Percentiles rank a stretch among this genome's conserved stretches.
phyloP scores from a whole-genome alignment of 257 asterid genomes.

The Gardenia jasminoides region DNA sequence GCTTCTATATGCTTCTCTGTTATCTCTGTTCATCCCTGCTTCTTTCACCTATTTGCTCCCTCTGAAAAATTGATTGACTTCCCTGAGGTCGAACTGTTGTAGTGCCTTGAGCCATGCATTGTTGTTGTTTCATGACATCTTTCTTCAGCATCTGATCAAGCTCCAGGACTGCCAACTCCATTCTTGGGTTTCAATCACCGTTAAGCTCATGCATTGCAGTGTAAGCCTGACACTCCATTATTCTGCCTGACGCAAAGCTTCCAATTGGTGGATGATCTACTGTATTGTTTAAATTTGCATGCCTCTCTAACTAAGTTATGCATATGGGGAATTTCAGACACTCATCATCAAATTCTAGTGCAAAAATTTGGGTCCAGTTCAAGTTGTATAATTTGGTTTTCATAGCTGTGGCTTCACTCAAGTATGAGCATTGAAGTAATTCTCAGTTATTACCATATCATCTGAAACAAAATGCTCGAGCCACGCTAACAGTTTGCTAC shows the following conservation, averaged over 20 bases:
- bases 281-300: constrained; percentile 29
- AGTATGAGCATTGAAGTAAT: too few species aligned
- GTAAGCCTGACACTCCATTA: constrained; percentile 51
- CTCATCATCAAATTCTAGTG: background rate
- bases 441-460: too few species aligned
- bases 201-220: constrained; percentile 50
- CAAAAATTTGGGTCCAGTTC: background rate
- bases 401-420: too few species aligned
- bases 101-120: constrained; percentile 63
- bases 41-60: background rate
- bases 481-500: too few species aligned
- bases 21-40: background rate
- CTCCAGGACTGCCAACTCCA: constrained; percentile 47
- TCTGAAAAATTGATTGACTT: constrained; percentile 38
- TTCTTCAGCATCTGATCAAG: constrained; percentile 59
- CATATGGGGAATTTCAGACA: background rate
- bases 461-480: too few species aligned
- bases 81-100: constrained; percentile 58
- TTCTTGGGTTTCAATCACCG: constrained; percentile 49
- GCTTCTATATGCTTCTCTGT: background rate
- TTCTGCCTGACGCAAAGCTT: constrained; percentile 60
- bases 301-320: constrained; percentile 38
- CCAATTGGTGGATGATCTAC: constrained; percentile 51
- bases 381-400: too few species aligned
- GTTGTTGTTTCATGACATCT: constrained; percentile 61